Percentiles rank a stretch among this genome's conserved stretches.
Conservation (phyloP, 257 asterid species). For the Solanum pinnatisectum region DNA sequence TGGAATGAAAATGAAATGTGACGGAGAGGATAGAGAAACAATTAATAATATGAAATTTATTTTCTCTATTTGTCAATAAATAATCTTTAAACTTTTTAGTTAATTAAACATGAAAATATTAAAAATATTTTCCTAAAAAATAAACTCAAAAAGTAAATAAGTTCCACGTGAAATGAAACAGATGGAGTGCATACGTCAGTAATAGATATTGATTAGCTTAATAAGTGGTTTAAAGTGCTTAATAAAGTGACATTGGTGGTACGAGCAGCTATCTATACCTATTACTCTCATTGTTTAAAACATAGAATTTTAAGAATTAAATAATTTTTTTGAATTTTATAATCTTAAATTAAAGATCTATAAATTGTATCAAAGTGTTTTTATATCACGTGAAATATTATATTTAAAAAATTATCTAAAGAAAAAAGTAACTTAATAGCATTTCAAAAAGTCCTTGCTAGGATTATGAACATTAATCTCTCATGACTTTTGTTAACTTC, state of each 20-base stretch:
- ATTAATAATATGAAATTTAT: not conserved
- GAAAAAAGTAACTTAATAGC: not conserved
- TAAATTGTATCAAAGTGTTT: too few species aligned
- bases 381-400: too few species aligned
- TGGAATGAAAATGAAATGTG: not conserved
- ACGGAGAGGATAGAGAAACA: not conserved
- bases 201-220: not conserved
- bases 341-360: too few species aligned
- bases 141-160: not conserved
- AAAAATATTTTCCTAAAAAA: not conserved
- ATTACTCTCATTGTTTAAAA: too few species aligned
- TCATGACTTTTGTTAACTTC: not conserved
- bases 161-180: not conserved
- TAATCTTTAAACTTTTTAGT: not conserved
- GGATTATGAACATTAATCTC: not conserved
- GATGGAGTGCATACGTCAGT: not conserved
- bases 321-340: too few species aligned
- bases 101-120: too few species aligned
- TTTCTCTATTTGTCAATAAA: too few species aligned
- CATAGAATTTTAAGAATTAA: not conserved
- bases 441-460: not conserved
- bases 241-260: not conserved
- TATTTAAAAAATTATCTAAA: too few species aligned
- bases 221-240: not conserved
- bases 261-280: not conserved